These are phyloP conservation scores for Eutrema japonicum DNA, from an alignment of 345 rosid species.

Conservation along the genomic window DNA sequence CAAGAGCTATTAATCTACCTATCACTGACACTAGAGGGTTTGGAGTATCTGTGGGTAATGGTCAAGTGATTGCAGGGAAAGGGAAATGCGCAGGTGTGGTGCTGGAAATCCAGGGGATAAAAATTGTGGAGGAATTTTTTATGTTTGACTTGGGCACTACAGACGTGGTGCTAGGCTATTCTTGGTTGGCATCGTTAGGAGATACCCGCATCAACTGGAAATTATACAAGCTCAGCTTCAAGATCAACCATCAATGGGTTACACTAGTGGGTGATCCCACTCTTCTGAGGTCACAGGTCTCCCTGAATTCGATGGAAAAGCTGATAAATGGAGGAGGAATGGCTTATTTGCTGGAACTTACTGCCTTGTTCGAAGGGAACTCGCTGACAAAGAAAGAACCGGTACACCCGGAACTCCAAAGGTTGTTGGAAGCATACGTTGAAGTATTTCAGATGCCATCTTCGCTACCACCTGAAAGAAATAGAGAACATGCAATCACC, in stretches of 20 bases:
- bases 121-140: neutral
- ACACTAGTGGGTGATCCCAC: neutral
- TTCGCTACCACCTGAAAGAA: no score
- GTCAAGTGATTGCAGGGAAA: neutral
- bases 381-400: no score
- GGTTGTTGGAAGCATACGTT: no score
- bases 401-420: no score
- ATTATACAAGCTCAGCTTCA: neutral
- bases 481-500: no score
- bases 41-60: neutral
- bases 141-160: neutral
- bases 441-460: no score
- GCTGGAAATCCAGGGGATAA: neutral
- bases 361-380: no score
- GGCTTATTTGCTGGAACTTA: no score
- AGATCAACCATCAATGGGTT: neutral
- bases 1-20: neutral
- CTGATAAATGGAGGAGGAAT: neutral
- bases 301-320: neutral
- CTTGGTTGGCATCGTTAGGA: neutral
- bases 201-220: neutral
- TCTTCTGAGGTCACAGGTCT: neutral
- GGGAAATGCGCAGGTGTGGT: neutral
- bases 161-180: neutral
- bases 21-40: neutral